Evolutionary conservation across 2,329 filamentous ascomycete genomes (phyloP).

Genomic region (Aspergillaceae sp.): DNA sequence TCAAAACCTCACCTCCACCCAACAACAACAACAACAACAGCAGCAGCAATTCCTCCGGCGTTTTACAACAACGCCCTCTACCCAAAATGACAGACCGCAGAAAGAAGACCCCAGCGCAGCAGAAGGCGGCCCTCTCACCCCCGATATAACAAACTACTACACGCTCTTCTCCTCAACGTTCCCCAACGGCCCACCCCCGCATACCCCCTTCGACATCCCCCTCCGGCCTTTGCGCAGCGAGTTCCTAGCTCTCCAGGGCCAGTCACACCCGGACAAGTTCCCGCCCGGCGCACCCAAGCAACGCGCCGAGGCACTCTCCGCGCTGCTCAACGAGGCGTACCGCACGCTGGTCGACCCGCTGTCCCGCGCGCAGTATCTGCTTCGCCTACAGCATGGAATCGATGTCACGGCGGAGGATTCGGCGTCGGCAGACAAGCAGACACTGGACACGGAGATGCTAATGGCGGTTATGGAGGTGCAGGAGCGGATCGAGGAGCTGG

Average conservation of each 20-base stretch:
- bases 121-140: constrained; percentile 9
- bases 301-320: constrained; percentile 66
- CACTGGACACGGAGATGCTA: constrained; percentile 62
- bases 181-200: constrained; percentile 66
- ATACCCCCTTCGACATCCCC: constrained; percentile 67
- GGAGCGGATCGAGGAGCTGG: constrained; percentile 62
- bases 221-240: constrained; percentile 64
- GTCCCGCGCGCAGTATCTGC: constrained; percentile 76
- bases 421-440: constrained; percentile 47
- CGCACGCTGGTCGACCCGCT: constrained; percentile 72
- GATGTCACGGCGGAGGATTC: constrained; percentile 71
- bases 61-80: neutral
- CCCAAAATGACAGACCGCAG: constrained; percentile 1
- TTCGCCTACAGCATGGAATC: constrained; percentile 56
- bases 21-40: too few species aligned
- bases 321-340: constrained; percentile 86
- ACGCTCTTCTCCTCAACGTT: constrained; percentile 78
- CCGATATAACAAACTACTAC: constrained; percentile 59
- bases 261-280: constrained; percentile 43
- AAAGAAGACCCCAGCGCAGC: constrained; percentile 4
- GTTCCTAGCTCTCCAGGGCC: constrained; percentile 71
- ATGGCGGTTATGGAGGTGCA: constrained; percentile 80
- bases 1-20: too few species aligned
- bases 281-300: constrained; percentile 40
- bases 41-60: too few species aligned